Evolutionary conservation across 2,329 filamentous ascomycete species (phyloP).

Genomic region (Zelopaecilomyces penicillatus): DNA sequence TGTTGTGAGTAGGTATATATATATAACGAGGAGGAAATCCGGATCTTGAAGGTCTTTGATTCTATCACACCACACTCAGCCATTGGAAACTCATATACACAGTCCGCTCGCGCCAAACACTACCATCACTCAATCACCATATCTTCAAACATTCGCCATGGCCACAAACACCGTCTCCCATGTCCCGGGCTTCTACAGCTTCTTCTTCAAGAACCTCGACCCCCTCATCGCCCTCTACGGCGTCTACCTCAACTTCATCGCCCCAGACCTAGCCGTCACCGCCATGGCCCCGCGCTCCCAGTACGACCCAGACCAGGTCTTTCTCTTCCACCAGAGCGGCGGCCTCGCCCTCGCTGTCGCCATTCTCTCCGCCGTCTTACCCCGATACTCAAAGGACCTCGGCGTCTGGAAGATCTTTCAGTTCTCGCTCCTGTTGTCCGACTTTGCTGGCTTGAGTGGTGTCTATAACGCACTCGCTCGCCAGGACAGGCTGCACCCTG

Average conservation of each 20-base stretch:
- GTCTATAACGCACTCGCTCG: constrained; percentile 5
- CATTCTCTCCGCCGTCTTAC: constrained; percentile 11
- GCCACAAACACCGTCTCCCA: neutral
- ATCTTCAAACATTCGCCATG: constrained; percentile 1
- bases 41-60: too few species aligned
- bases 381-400: constrained; percentile 13
- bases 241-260: constrained; percentile 12
- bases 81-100: too few species aligned
- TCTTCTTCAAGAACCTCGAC: constrained; percentile 16
- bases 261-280: neutral
- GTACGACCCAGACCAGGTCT: constrained; percentile 10
- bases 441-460: constrained; percentile 14
- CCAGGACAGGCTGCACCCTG: constrained; percentile 9
- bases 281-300: constrained; percentile 6
- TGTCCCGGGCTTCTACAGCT: constrained; percentile 10
- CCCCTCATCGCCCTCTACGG: constrained; percentile 14
- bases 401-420: constrained; percentile 14
- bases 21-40: too few species aligned
- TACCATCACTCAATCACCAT: neutral
- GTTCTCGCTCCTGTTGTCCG: constrained; percentile 13
- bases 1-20: too few species aligned
- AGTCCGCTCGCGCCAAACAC: neutral
- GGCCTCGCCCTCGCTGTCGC: constrained; percentile 13
- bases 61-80: too few species aligned
- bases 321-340: constrained; percentile 15